Evolutionary conservation across 2,329 filamentous ascomycete genomes (phyloP).

Genomic region (Teratosphaeria viscida): DNA sequence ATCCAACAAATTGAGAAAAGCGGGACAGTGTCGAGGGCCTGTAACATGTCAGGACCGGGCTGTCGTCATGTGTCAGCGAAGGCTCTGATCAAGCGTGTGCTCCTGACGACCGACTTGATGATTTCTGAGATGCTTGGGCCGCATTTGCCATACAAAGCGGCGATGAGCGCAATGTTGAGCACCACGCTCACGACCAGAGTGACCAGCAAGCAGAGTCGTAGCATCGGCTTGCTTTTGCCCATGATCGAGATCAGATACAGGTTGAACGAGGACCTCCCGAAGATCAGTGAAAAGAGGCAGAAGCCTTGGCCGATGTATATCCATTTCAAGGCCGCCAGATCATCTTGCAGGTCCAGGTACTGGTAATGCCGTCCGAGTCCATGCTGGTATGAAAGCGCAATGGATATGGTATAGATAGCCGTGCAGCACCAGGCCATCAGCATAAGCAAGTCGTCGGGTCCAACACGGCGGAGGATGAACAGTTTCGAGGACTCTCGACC

Average conservation of each 20-base stretch:
- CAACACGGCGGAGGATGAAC: not conserved
- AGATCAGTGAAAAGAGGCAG: not conserved
- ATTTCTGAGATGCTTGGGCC: not conserved
- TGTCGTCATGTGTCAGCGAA: not conserved
- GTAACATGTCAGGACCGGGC: not conserved
- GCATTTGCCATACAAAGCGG: not conserved
- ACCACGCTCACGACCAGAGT: not conserved
- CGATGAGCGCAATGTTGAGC: not conserved
- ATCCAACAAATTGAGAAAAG: not conserved
- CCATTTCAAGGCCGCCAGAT: not conserved
- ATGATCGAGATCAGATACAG: not conserved
- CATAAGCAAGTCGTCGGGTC: not conserved
- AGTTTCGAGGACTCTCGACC: not conserved
- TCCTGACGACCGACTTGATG: not conserved
- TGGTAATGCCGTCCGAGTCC: not conserved
- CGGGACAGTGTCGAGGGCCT: not conserved
- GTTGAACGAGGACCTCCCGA: not conserved
- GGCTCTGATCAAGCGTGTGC: not conserved
- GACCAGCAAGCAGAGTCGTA: not conserved
- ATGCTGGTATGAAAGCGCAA: not conserved
- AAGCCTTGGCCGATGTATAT: not conserved
- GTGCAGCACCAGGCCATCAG: not conserved
- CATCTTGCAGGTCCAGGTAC: not conserved
- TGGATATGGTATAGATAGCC: not conserved
- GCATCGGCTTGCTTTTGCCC: not conserved